These are phyloP conservation scores for Zygosaccharomyces siamensis DNA, from an alignment of 805 yeast species.

Conservation along the genomic window DNA sequence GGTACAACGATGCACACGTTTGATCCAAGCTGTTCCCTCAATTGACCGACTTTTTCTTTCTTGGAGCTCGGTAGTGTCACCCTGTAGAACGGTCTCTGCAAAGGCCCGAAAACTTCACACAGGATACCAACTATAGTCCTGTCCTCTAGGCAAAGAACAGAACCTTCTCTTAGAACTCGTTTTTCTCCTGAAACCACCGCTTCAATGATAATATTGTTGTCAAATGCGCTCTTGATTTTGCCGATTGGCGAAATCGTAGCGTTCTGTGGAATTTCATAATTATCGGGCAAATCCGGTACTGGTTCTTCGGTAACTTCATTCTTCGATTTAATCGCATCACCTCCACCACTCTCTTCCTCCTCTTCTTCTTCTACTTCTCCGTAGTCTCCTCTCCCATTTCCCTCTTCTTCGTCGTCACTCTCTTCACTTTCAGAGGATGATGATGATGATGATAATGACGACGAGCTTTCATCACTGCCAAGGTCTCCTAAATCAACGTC, in stretches of 20 bases:
- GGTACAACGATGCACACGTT: constrained; percentile 75
- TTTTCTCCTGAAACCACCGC: constrained; percentile 80
- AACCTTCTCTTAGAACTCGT: constrained; percentile 72
- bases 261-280: constrained; percentile 50
- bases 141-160: constrained; percentile 74
- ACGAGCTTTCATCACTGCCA: constrained; percentile 14
- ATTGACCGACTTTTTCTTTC: constrained; percentile 11
- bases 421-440: constrained; percentile 21
- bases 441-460: constrained; percentile 14
- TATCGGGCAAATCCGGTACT: constrained; percentile 64
- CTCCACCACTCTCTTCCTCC: constrained; percentile 42
- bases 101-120: constrained; percentile 85
- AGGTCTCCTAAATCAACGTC: constrained; percentile 21
- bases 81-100: constrained; percentile 75
- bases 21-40: constrained; percentile 44
- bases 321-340: constrained; percentile 70
- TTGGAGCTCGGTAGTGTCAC: constrained; percentile 47
- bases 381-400: constrained; percentile 9
- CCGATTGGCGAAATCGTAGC: constrained; percentile 75
- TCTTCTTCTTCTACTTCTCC: constrained; percentile 31
- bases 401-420: constrained; percentile 20
- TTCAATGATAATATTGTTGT: constrained; percentile 63
- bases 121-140: constrained; percentile 67
- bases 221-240: constrained; percentile 60
- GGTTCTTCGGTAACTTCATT: constrained; percentile 70